Evolutionary conservation across 345 rosid genomes (phyloP).

Genomic region (Ceriops tagal): DNA sequence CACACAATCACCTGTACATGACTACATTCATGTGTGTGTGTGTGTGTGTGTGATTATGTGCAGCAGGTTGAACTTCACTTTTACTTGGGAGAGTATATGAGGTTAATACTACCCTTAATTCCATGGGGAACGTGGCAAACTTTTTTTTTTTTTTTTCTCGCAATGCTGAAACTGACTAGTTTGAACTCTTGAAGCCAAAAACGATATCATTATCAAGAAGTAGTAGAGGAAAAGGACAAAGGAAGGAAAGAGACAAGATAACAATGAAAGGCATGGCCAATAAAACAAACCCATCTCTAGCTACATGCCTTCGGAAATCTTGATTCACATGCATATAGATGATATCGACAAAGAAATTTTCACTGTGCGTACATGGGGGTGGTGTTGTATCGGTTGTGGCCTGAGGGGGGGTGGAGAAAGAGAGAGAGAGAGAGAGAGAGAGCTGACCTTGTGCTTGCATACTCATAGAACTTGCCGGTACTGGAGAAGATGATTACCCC

Average conservation of each 20-base stretch:
- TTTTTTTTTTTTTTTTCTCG: too few species aligned
- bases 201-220: too few species aligned
- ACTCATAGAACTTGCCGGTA: slow-evolving; percentile 50
- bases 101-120: too few species aligned
- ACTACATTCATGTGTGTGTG: too few species aligned
- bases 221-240: too few species aligned
- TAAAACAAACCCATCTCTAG: not conserved
- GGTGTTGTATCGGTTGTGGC: not conserved
- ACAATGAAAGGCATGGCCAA: not conserved
- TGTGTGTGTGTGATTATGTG: too few species aligned
- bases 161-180: too few species aligned
- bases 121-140: too few species aligned
- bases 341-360: slow-evolving; percentile 1
- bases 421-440: not conserved
- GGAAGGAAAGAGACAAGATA: not conserved
- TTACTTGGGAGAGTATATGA: too few species aligned
- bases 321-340: not conserved
- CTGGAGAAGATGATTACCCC: slow-evolving; percentile 52
- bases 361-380: not conserved
- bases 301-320: not conserved
- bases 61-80: too few species aligned
- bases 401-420: not conserved
- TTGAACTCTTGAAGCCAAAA: too few species aligned
- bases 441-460: slow-evolving; percentile 47
- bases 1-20: too few species aligned